Conservation (phyloP, 1,284 basidiomycete species). For the Pascua guehoae region DNA sequence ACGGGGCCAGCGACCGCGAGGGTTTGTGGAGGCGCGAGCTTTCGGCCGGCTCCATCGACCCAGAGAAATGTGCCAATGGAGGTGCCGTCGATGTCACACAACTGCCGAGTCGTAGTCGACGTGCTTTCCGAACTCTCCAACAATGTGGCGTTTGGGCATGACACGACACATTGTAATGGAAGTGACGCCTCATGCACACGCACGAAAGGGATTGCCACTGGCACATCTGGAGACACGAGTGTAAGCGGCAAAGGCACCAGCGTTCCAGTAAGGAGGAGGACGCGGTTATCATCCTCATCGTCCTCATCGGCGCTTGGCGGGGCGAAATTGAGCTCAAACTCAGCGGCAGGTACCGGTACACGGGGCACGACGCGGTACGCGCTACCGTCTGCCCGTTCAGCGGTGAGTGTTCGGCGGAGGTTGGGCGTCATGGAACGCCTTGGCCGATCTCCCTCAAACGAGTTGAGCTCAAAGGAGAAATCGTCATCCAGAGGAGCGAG, state of each 20-base stretch:
- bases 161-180: conserved; percentile 4
- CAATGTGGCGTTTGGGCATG: conserved; percentile 6
- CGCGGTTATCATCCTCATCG: conserved; percentile 12
- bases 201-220: conserved; percentile 29
- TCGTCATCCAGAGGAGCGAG: conserved; percentile 24
- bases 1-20: conserved; percentile 24
- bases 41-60: conserved; percentile 15
- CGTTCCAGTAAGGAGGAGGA: conserved; percentile 20
- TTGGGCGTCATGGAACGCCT: conserved; percentile 5
- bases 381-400: neutral
- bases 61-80: conserved; percentile 21
- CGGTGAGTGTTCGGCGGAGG: conserved; percentile 3
- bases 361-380: conserved; percentile 9
- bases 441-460: conserved; percentile 1
- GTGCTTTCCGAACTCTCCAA: neutral
- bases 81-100: conserved; percentile 4
- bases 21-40: neutral
- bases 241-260: conserved; percentile 26
- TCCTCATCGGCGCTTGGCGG: neutral
- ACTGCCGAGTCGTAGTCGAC: neutral
- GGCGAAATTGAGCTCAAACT: conserved; percentile 29
- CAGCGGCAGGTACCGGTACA: conserved; percentile 4
- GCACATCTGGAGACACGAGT: conserved; percentile 24
- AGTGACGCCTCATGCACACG: conserved; percentile 15
- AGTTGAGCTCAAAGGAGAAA: conserved; percentile 39